Base-by-base conservation (phyloP, 1,284 basidiomycete genomes). In the Ceratobasidium sp. region DNA sequence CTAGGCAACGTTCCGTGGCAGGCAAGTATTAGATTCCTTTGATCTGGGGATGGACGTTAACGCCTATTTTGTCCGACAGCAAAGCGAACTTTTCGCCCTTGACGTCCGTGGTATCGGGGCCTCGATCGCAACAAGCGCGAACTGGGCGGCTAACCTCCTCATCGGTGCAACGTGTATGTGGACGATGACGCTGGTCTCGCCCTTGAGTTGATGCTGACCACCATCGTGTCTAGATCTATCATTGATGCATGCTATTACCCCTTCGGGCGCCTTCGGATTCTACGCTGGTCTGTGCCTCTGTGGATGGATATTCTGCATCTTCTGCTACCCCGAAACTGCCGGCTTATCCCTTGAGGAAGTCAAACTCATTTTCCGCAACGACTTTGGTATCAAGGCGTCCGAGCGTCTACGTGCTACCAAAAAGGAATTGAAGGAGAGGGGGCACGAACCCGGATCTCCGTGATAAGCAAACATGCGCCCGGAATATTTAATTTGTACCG, bases 1-100 rank as follows among this genome's bases (percentile, higher is more conserved):
- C 77, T 90, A 7, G 85, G 85, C 7, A 93, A 92, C 74, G 88
- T 93, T 0, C 90, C 91, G 0, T 93, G 91, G 91, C 90, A 92
- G 74, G 60, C 52, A 19, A 16, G 60, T 54, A 21, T 21, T 46
- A 46, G 16, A 25, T 53, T 14, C 19, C 60, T 36, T 46, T 41
- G 46, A 23, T 50, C 13, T 52, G 47, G 21, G 47, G 5, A 14
- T 13, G 36, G 21, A n/a, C 39, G 6, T 23, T 36, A 21, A 39
- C 52, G 52, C 29, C 52, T 14, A 54, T 39, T 64, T 36, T 27
- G 49, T 64, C 33, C 60, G 42, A 21, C 21, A 64, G 60, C 91
- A 93, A 76, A 90, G 90, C 70, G 91, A 93, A 76, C 82, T 93
- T 27, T 93, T 93, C 78, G 82, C 81, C 8, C 82, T 91, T 29